phyloP scores from a whole-genome alignment of 495 filamentous ascomycete genomes.

The Penicillium arizonense region DNA sequence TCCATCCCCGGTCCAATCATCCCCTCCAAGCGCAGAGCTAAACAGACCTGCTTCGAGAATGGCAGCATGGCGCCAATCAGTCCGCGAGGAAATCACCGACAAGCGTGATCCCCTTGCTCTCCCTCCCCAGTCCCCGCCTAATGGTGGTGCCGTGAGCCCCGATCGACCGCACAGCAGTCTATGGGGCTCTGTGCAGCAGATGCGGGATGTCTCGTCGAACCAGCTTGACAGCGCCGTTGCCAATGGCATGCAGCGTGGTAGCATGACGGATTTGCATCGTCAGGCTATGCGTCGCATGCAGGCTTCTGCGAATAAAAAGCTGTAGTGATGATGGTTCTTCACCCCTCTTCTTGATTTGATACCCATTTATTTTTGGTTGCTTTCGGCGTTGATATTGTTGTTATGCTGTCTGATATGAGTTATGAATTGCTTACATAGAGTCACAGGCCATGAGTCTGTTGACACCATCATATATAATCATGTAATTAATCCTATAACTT shows the following conservation, averaged over 20 bases:
- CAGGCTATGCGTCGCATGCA: conserved; percentile 86
- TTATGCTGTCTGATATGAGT: too few species aligned
- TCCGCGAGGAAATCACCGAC: conserved; percentile 60
- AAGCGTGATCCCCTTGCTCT: conserved; percentile 36
- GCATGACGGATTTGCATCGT: conserved; percentile 74
- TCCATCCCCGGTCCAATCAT: conserved; percentile 9
- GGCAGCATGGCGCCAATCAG: conserved; percentile 71
- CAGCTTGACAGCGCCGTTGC: conserved; percentile 57
- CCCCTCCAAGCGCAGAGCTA: conserved; percentile 24
- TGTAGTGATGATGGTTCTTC: conserved; percentile 4
- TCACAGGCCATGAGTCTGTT: too few species aligned
- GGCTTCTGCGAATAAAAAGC: conserved; percentile 57
- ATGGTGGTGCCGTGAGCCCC: conserved; percentile 5
- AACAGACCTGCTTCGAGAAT: conserved; percentile 58
- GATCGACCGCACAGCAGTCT: conserved; percentile 19
- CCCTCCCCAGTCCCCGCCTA: conserved; percentile 9
- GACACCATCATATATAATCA: too few species aligned
- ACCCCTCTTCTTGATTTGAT: conserved; percentile 13
- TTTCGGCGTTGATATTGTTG: conserved; percentile 1
- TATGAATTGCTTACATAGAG: too few species aligned
- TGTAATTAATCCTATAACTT: too few species aligned
- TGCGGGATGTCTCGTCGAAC: conserved; percentile 29
- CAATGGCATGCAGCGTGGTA: conserved; percentile 71
- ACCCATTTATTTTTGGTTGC: conserved; percentile 11
- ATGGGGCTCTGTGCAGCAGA: conserved; percentile 28